Percentiles rank a stretch among this genome's conserved stretches.
Evolutionary conservation across 2,329 filamentous ascomycete genomes (phyloP).

Genomic region (Fusarium sp.): DNA sequence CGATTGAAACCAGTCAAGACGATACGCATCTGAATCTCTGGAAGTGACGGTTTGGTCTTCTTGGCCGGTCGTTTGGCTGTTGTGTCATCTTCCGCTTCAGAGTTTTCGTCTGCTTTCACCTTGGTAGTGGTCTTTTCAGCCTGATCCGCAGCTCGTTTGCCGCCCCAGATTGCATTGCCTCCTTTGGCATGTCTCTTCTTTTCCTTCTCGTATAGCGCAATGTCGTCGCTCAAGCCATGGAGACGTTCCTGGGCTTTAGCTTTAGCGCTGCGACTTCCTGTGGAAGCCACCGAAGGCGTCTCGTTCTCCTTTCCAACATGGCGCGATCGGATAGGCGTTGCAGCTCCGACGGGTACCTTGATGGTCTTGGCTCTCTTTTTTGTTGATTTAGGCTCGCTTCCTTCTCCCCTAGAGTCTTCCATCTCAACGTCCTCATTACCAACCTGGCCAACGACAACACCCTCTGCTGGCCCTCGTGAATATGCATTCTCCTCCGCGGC

Average conservation of each 20-base stretch:
- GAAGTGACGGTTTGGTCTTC: slow-evolving; percentile 67
- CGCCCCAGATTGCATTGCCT: slow-evolving; percentile 66
- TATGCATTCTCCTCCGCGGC: slow-evolving; percentile 63
- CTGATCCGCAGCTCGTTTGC: slow-evolving; percentile 69
- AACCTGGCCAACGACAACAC: slow-evolving; percentile 57
- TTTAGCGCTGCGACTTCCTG: slow-evolving; percentile 87
- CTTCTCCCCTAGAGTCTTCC: slow-evolving; percentile 57
- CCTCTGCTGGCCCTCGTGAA: slow-evolving; percentile 58
- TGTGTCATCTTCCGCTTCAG: slow-evolving; percentile 59
- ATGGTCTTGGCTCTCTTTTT: slow-evolving; percentile 42
- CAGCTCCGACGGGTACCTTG: slow-evolving; percentile 38
- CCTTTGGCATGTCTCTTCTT: slow-evolving; percentile 75
- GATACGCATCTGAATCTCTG: slow-evolving; percentile 77
- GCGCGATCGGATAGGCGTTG: slow-evolving; percentile 55
- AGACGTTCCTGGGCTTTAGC: slow-evolving; percentile 81
- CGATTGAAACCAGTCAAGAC: slow-evolving; percentile 85
- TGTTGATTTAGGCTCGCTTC: slow-evolving; percentile 43
- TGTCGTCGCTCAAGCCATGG: slow-evolving; percentile 83
- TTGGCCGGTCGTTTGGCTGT: slow-evolving; percentile 67
- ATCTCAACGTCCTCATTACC: slow-evolving; percentile 53
- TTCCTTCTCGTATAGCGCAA: slow-evolving; percentile 92
- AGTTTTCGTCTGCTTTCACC: slow-evolving; percentile 57
- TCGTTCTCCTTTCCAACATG: slow-evolving; percentile 82
- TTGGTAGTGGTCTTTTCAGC: slow-evolving; percentile 64
- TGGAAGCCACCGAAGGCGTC: slow-evolving; percentile 75